Conservation (phyloP, 2,329 filamentous ascomycete species). For the Fusarium sarcochroum region DNA sequence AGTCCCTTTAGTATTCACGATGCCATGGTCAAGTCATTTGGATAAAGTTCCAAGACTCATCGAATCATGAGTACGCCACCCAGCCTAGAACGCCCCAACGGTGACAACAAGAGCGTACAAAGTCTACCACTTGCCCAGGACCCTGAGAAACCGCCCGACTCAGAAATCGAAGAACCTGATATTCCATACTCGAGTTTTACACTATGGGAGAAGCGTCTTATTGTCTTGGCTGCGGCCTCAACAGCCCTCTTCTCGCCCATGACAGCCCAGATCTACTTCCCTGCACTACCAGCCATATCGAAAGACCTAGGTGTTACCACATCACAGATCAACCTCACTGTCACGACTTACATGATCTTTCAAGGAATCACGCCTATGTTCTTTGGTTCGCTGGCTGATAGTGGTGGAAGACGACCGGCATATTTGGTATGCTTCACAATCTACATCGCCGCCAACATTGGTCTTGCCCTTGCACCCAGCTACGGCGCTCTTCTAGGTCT, state of each 20-base stretch:
- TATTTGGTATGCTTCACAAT: slow-evolving; percentile 68
- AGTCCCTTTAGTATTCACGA: background rate
- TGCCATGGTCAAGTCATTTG: background rate
- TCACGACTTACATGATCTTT: slow-evolving; percentile 71
- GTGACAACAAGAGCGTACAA: slow-evolving; percentile 9
- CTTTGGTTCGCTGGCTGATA: slow-evolving; percentile 69
- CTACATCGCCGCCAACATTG: slow-evolving; percentile 68
- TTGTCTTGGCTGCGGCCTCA: slow-evolving; percentile 57
- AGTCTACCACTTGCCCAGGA: slow-evolving; percentile 15
- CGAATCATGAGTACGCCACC: slow-evolving; percentile 18
- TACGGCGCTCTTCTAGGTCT: slow-evolving; percentile 67
- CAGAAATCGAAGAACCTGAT: background rate
- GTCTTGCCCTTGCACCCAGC: slow-evolving; percentile 63
- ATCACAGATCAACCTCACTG: slow-evolving; percentile 63
- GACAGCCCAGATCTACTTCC: slow-evolving; percentile 67
- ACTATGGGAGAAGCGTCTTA: slow-evolving; percentile 56
- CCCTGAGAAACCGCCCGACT: slow-evolving; percentile 20
- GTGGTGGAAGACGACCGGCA: slow-evolving; percentile 65
- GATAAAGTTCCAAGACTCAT: background rate
- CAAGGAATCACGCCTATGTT: slow-evolving; percentile 72
- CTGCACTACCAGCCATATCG: slow-evolving; percentile 64
- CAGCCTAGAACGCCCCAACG: slow-evolving; percentile 3
- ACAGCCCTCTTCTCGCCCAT: slow-evolving; percentile 62
- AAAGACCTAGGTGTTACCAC: slow-evolving; percentile 61
- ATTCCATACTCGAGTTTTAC: slow-evolving; percentile 57